Percentiles rank a stretch among this genome's conserved stretches.
Conservation (phyloP, 2,329 filamentous ascomycete genomes). For the Ophiosphaerella narmari region DNA sequence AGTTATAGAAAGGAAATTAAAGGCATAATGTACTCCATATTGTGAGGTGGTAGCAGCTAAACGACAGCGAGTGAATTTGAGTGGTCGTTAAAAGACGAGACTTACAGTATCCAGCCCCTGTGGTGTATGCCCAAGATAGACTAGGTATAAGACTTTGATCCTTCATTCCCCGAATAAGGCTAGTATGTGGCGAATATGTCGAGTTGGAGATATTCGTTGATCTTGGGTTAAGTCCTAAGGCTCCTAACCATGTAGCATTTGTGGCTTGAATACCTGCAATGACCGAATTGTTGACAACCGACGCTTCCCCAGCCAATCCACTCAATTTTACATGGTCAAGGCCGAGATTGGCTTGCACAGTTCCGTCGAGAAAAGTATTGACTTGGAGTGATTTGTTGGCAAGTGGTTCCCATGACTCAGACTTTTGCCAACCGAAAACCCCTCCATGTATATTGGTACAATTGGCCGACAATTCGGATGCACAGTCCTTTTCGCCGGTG, state of each 20-base stretch:
- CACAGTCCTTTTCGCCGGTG: constrained; percentile 24
- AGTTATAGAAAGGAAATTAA: too few relatives aligned
- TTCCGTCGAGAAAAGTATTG: constrained; percentile 18
- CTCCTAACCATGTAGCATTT: constrained; percentile 33
- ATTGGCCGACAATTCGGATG: constrained; percentile 23
- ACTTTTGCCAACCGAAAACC: constrained; percentile 35
- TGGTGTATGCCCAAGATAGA: constrained; percentile 44
- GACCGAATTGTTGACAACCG: constrained; percentile 34
- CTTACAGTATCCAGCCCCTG: constrained; percentile 35
- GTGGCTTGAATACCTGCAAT: constrained; percentile 45
- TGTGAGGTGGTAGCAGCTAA: too few relatives aligned
- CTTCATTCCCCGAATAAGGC: constrained; percentile 32
- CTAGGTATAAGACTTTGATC: constrained; percentile 33
- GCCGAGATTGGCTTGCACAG: constrained; percentile 39
- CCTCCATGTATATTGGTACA: constrained; percentile 38
- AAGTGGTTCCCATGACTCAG: constrained; percentile 32
- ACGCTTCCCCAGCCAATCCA: constrained; percentile 15
- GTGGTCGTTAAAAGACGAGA: neutral
- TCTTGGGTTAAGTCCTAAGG: constrained; percentile 23
- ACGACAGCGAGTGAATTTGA: constrained; percentile 20
- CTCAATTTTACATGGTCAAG: constrained; percentile 39
- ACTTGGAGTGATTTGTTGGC: constrained; percentile 36
- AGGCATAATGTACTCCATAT: too few relatives aligned
- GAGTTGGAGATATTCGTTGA: constrained; percentile 43
- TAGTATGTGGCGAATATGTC: constrained; percentile 31